phyloP scores from a whole-genome alignment of 441 rosid species.

The Biscutella laevigata region DNA sequence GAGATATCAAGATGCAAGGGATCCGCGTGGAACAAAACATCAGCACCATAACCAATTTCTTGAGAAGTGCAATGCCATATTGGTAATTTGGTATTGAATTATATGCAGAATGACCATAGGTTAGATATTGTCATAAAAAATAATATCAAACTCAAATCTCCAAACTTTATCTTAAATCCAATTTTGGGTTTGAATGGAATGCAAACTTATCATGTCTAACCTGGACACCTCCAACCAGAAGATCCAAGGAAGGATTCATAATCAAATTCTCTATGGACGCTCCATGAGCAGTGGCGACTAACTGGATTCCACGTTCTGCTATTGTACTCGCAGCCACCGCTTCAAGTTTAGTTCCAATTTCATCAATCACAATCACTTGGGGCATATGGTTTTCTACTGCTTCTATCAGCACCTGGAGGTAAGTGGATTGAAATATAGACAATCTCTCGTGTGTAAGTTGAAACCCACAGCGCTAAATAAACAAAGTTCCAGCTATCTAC shows the following conservation, averaged over 20 bases:
- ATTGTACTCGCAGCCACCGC: constrained; percentile 91
- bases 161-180: background rate
- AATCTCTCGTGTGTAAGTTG: background rate
- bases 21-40: background rate
- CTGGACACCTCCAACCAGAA: constrained; percentile 91
- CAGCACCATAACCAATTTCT: background rate
- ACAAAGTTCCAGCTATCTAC: background rate
- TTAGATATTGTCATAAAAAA: background rate
- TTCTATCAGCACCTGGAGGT: constrained; percentile 63
- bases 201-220: constrained; percentile 26
- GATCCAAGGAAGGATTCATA: constrained; percentile 82
- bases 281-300: constrained; percentile 95
- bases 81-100: background rate
- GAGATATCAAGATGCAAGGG: background rate
- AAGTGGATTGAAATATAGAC: background rate
- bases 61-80: background rate
- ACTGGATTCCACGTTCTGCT: constrained; percentile 91
- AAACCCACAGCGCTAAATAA: background rate
- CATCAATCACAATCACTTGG: constrained; percentile 90
- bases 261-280: constrained; percentile 72
- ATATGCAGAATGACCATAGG: background rate
- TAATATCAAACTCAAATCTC: background rate
- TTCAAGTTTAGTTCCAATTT: constrained; percentile 92
- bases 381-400: constrained; percentile 98
- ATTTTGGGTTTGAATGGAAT: background rate